Base-by-base conservation (phyloP, 345 rosid species). In the Aquilaria malaccensis region DNA sequence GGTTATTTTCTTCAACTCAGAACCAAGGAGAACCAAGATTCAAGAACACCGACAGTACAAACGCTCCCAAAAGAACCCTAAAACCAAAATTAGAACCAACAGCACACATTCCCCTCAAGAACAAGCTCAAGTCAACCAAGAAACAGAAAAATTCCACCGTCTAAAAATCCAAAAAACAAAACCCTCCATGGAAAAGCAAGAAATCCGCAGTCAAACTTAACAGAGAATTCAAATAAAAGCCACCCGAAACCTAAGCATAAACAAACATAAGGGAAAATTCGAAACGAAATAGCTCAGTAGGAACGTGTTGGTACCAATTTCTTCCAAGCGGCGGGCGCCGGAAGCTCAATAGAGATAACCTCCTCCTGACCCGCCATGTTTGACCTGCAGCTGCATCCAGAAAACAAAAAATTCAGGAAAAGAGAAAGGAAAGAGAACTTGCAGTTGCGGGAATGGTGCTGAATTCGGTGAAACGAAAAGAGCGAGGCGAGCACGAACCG, bases 271-370 rank as follows among this genome's bases (percentile, higher is more conserved):
- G 10, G 15, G 7, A n/a, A 59, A 4, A 31, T 61, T 45, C 30
- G 14, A 33, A 11, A 30, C 6, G 11, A 13, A n/a, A 61, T 37
- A 66, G 50, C 14, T 1, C 60, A 11, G 56, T 4, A 60, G 12
- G 52, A 50, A 60, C 30, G 70, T 9, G 10, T 3, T 3, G 60
- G 60, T 56, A 88, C 96, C 96, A 88, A 41, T 74, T 88, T 88
- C 74, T 83, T 88, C 92, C 92, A 88, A 62, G 89, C 68, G 77
- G 88, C 71, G 69, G 89, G 96, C 59, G 89, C 88, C 11, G 92
- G 82, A 15, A 88, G 86, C 83, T 83, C 89, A 67, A 88, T 80
- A 68, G 83, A 74, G 56, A 80, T 60, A 71, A 64, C 74, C 66
- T 83, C 88, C 67, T 80, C 84, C 52, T 69, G 77, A 45, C 69